phyloP scores from a whole-genome alignment of 2,329 filamentous ascomycete genomes.

The Proliferodiscus dingleyae region DNA sequence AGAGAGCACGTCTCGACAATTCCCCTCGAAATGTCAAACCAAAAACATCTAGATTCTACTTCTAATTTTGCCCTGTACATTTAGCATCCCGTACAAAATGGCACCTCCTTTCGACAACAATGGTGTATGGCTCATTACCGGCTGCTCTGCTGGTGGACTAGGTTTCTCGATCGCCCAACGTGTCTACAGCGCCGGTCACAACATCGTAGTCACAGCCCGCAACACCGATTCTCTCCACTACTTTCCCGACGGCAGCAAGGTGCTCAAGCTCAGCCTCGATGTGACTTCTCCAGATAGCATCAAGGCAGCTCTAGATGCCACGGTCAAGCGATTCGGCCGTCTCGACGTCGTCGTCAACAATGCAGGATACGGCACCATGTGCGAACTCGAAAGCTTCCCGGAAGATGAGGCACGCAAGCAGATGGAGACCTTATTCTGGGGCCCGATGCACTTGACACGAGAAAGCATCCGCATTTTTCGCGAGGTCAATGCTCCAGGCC shows the following conservation, averaged over 20 bases:
- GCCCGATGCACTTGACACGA: conserved; percentile 1
- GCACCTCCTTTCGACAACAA: conserved; percentile 45
- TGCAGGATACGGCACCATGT: conserved; percentile 42
- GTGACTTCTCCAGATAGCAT: conserved; percentile 41
- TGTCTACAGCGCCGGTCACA: conserved; percentile 34
- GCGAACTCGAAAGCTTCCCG: neutral
- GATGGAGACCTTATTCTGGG: conserved; percentile 9
- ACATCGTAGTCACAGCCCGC: conserved; percentile 45
- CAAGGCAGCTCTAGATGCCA: conserved; percentile 31
- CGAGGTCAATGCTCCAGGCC: conserved; percentile 7
- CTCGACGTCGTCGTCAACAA: conserved; percentile 58
- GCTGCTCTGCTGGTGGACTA: conserved; percentile 43
- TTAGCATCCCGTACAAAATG: too few species aligned
- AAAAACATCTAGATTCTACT: too few species aligned
- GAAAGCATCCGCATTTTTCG: conserved; percentile 8
- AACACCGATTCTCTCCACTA: conserved; percentile 35
- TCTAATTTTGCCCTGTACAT: too few species aligned
- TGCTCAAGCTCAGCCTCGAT: conserved; percentile 43
- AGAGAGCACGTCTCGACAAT: too few species aligned
- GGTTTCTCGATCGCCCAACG: conserved; percentile 36
- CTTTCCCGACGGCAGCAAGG: conserved; percentile 32
- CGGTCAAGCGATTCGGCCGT: conserved; percentile 32
- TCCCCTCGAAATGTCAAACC: too few species aligned
- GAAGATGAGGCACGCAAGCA: neutral
- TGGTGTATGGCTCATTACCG: conserved; percentile 36